These are phyloP conservation scores for Fusarium circinatum DNA, from an alignment of 2,329 filamentous ascomycete species.

Conservation along the genomic window DNA sequence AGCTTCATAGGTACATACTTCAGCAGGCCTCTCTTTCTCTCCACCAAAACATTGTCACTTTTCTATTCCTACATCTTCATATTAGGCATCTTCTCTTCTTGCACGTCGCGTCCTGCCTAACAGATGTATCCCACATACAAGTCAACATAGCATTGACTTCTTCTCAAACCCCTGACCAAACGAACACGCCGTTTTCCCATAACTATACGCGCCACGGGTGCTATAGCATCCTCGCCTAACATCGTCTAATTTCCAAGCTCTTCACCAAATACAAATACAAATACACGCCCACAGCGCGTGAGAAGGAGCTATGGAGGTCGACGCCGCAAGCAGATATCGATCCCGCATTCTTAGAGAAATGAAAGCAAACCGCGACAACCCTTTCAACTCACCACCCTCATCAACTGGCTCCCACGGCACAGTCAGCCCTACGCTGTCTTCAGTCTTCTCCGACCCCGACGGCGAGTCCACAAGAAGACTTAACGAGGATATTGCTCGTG, in stretches of 20 bases:
- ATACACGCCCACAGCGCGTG: slow-evolving; percentile 38
- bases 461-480: slow-evolving; percentile 64
- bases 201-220: slow-evolving; percentile 36
- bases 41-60: slow-evolving; percentile 15
- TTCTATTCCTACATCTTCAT: slow-evolving; percentile 22
- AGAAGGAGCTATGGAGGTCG: slow-evolving; percentile 54
- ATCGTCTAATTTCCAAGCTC: slow-evolving; percentile 32
- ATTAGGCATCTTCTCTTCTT: slow-evolving; percentile 11
- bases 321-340: slow-evolving; percentile 55
- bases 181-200: slow-evolving; percentile 11
- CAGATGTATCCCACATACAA: slow-evolving; percentile 26
- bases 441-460: slow-evolving; percentile 63
- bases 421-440: slow-evolving; percentile 63
- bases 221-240: slow-evolving; percentile 32
- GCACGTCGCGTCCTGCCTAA: slow-evolving; percentile 21
- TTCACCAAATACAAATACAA: slow-evolving; percentile 19
- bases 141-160: slow-evolving; percentile 36
- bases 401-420: slow-evolving; percentile 68
- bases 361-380: slow-evolving; percentile 63
- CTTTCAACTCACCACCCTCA: slow-evolving; percentile 68
- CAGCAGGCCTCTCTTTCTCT: slow-evolving; percentile 29
- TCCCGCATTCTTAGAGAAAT: slow-evolving; percentile 63
- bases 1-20: slow-evolving; percentile 2
- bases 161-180: slow-evolving; percentile 10
- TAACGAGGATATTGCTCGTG: slow-evolving; percentile 59